Percentiles rank a stretch among this genome's conserved stretches.
Evolutionary conservation across 352 stramenopile genomes (phyloP).

Genomic region (Phytopythium ostracodes): DNA sequence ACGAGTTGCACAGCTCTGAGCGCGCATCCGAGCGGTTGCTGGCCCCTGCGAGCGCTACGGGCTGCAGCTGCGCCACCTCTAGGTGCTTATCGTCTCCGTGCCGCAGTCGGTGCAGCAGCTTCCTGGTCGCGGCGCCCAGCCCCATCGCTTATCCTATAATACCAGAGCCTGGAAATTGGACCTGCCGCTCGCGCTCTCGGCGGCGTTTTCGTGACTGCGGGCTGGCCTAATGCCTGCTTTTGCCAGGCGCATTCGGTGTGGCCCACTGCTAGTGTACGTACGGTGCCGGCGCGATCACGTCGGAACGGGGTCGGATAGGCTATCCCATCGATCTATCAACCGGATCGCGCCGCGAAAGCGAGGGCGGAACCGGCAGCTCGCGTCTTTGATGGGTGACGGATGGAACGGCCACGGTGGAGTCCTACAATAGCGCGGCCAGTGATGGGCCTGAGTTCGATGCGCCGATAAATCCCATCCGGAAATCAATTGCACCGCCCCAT

Average conservation of each 20-base stretch:
- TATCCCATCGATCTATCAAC: neutral
- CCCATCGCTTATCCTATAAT: slow-evolving; percentile 29
- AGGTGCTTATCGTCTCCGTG: slow-evolving; percentile 46
- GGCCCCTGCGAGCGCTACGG: slow-evolving; percentile 63
- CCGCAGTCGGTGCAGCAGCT: slow-evolving; percentile 45
- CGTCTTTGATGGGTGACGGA: no score
- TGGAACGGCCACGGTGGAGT: neutral
- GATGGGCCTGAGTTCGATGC: neutral
- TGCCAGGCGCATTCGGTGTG: no score
- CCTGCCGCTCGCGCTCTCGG: no score
- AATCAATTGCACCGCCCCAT: neutral
- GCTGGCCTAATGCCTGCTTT: neutral
- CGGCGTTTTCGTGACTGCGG: neutral
- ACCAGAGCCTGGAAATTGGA: neutral
- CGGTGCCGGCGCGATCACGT: no score
- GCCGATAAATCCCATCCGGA: neutral
- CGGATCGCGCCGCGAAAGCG: neutral
- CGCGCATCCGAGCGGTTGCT: slow-evolving; percentile 43
- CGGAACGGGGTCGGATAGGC: no score
- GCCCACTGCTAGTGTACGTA: no score
- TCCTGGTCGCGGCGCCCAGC: slow-evolving; percentile 35
- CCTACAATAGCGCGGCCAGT: no score
- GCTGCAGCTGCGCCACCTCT: slow-evolving; percentile 50
- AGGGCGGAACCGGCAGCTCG: no score
- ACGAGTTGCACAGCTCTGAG: slow-evolving; percentile 62